Evolutionary conservation across 202 grass and related monocot genomes (phyloP).

Genomic region (Hordeum pubiflorum): DNA sequence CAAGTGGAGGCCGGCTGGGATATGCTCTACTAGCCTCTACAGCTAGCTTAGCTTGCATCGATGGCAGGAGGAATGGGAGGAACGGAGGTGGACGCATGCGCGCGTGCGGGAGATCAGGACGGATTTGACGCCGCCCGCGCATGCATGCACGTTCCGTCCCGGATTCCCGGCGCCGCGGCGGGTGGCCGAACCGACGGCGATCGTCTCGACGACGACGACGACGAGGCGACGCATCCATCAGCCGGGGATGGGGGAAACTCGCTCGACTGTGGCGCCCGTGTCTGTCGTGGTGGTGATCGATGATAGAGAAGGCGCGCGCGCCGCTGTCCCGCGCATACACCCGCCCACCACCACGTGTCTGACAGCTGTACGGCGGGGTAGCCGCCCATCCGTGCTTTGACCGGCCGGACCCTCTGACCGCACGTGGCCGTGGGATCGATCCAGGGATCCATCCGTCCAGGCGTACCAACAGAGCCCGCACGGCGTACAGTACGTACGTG

Average conservation of each 20-base stretch:
- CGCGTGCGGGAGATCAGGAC: not conserved
- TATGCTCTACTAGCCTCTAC: not conserved
- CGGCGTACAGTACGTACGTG: not conserved
- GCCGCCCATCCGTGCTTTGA: constrained; percentile 31
- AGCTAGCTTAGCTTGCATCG: not conserved
- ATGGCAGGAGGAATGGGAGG: constrained; percentile 3
- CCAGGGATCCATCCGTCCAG: not conserved
- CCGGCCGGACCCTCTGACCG: constrained; percentile 32
- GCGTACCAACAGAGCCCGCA: not conserved
- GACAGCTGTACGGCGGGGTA: constrained; percentile 44
- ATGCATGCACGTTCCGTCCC: not conserved
- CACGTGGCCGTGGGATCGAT: constrained; percentile 28
- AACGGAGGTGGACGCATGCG: not conserved
- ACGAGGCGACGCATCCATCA: not conserved
- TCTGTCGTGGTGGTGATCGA: not conserved
- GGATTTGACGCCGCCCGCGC: not conserved
- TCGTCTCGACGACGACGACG: not conserved
- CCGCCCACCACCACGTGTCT: constrained; percentile 52
- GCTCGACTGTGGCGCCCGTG: not conserved
- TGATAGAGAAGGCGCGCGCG: not conserved
- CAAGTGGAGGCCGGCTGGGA: constrained; percentile 9
- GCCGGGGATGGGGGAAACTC: not conserved
- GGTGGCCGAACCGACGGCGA: not conserved
- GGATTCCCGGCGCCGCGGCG: not conserved
- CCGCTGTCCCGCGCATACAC: not conserved